phyloP scores from a whole-genome alignment of 768 basidiomycete species.

The Kwoniella sp. region DNA sequence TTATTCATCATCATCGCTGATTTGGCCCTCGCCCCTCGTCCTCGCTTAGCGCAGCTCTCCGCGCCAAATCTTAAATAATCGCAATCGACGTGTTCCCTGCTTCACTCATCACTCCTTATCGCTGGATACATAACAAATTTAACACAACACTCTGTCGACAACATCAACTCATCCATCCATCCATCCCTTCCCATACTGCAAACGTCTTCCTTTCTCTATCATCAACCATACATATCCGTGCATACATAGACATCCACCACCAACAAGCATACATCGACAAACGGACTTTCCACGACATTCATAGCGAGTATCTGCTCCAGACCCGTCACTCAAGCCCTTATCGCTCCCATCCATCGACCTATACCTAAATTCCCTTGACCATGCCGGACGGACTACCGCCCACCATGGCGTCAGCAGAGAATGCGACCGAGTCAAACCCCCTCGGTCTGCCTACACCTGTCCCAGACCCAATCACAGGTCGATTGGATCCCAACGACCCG shows the following conservation, averaged over 20 bases:
- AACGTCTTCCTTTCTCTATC: no score
- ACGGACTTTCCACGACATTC: no score
- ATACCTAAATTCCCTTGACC: background rate
- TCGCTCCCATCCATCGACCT: slow-evolving; percentile 9
- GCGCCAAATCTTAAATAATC: background rate
- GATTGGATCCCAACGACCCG: slow-evolving; percentile 57
- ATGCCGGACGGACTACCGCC: slow-evolving; percentile 32
- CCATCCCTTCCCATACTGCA: no score
- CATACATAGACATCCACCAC: background rate
- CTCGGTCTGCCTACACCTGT: slow-evolving; percentile 34
- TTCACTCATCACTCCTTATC: background rate
- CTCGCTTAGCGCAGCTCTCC: background rate
- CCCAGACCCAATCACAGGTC: slow-evolving; percentile 56
- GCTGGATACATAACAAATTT: background rate
- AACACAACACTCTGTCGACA: background rate
- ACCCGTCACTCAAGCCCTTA: no score
- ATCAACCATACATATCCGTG: no score
- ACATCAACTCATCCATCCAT: slow-evolving; percentile 1
- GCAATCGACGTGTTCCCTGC: background rate
- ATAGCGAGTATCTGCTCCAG: no score
- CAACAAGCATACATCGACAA: no score
- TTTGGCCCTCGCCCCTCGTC: background rate
- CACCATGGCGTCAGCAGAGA: slow-evolving; percentile 33
- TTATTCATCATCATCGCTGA: background rate
- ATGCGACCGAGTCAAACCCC: slow-evolving; percentile 13